phyloP scores from a whole-genome alignment of 2,329 filamentous ascomycete genomes.

The Ascochyta pisi region DNA sequence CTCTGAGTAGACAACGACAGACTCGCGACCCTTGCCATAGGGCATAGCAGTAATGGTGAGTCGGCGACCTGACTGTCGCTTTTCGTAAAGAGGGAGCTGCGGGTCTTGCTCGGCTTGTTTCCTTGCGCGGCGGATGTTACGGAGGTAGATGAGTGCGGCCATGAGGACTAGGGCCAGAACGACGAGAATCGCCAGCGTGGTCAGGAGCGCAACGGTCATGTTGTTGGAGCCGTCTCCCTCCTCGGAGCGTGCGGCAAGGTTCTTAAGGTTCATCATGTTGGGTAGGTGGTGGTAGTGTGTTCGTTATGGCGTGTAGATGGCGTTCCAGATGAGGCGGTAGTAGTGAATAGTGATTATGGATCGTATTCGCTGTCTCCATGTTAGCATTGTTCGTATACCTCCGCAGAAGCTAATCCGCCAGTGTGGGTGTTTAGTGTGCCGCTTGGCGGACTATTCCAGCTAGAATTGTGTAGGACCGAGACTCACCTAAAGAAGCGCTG shows the following conservation, averaged over 20 bases:
- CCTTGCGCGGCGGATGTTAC: conserved; percentile 64
- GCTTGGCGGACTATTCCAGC: conserved; percentile 30
- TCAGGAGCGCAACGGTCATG: conserved; percentile 76
- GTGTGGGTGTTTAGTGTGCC: conserved; percentile 24
- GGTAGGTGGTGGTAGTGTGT: conserved; percentile 18
- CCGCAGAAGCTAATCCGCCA: conserved; percentile 14
- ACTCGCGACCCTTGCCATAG: conserved; percentile 63
- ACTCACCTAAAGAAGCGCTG: conserved; percentile 38
- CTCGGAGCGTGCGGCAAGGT: conserved; percentile 60
- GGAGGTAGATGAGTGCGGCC: conserved; percentile 73
- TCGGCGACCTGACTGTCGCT: conserved; percentile 61
- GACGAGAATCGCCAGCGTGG: conserved; percentile 78
- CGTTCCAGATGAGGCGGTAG: conserved; percentile 25
- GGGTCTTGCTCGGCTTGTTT: conserved; percentile 56
- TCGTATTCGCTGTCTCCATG: conserved; percentile 32
- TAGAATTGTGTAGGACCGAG: conserved; percentile 15
- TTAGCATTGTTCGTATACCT: conserved; percentile 30
- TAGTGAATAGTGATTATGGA: conserved; percentile 34
- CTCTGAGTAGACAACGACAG: conserved; percentile 78
- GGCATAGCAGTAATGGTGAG: conserved; percentile 59
- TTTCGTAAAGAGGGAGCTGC: conserved; percentile 72
- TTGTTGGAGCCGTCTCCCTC: conserved; percentile 59
- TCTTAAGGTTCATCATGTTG: conserved; percentile 53
- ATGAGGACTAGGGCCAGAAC: conserved; percentile 74
- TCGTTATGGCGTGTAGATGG: conserved; percentile 33